Evolutionary conservation across 176 grass and related monocot species (phyloP), one percentile per base, ranked within the genome.

Genomic region (Avena insularis): DNA sequence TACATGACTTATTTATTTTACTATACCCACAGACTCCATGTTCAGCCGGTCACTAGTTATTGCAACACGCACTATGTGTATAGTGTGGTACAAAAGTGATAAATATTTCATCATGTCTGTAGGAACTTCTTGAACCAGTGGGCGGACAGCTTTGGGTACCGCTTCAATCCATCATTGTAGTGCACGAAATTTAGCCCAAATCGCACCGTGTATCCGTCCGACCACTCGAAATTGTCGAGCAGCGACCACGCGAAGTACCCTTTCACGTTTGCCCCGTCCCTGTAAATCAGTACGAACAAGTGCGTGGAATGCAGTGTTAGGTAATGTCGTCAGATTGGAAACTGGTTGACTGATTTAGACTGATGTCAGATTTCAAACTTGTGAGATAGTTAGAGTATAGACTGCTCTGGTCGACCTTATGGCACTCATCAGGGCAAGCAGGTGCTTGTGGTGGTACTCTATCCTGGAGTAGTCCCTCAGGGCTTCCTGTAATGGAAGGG

Each of bases 181-280:
- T 95, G 91, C 8, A 95, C 91, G 2, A 86, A 93, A 77, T 91
- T 65, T 46, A 95, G 62, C 27, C 94, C 94, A 3, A 95, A 95
- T 5, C 93, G 71, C 64, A 93, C 81, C 0, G 88, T 91, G 77
- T 86, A 95, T 0, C 89, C 93, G 4, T 31, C 46, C 0, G 4
- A 0, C 89, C 89, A 93, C 76, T 95, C 91, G 46, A 95, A 95
- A 56, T 95, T 86, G 29, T 95, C 91, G 5, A 93, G 45, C 20
- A 93, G 11, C 0, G 89, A 95, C 91, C 93, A 95, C 0, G 82
- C 91, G 31, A 95, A 95, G 80, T 93, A 95, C 1, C 89, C 94
- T 58, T 91, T 95, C 54, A 95, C 81, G 54, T 93, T 89, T 27
- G 85, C 89, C 8, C 91, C 93, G 8, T 91, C 76, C 60, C 89